Conservation (phyloP, 1,284 basidiomycete species). For the Cryptococcus sp. region DNA sequence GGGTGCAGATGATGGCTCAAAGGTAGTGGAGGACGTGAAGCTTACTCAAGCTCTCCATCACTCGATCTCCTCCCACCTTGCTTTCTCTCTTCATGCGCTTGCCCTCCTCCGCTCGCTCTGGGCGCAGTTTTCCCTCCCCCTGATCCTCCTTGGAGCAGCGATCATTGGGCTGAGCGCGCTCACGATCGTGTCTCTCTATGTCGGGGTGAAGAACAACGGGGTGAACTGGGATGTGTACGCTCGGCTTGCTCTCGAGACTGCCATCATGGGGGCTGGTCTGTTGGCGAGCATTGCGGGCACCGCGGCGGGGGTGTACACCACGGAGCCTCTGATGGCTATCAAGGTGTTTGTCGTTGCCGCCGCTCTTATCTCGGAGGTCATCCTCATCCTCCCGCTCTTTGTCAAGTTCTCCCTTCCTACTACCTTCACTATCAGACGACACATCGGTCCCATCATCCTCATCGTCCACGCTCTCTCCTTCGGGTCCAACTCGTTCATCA, state of each 20-base stretch:
- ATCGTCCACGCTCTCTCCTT: constrained; percentile 68
- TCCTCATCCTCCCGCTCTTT: constrained; percentile 34
- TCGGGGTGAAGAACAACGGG: constrained; percentile 41
- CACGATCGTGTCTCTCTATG: constrained; percentile 45
- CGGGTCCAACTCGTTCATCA: constrained; percentile 87
- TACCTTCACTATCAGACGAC: constrained; percentile 26
- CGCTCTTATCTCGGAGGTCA: constrained; percentile 37
- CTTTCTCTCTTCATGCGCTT: constrained; percentile 65
- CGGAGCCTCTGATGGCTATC: constrained; percentile 55
- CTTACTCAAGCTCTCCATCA: constrained; percentile 8
- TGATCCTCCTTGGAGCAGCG: constrained; percentile 65
- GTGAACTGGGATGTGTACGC: constrained; percentile 45
- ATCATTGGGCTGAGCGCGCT: constrained; percentile 49
- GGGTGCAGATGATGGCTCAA: no score
- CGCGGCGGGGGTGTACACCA: constrained; percentile 32
- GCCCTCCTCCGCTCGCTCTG: constrained; percentile 76
- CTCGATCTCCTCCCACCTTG: constrained; percentile 27
- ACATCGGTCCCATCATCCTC: constrained; percentile 56
- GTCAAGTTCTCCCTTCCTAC: constrained; percentile 13
- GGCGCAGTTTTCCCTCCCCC: constrained; percentile 83
- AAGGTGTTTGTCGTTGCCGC: constrained; percentile 22
- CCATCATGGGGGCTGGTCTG: constrained; percentile 20
- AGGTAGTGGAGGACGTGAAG: background rate
- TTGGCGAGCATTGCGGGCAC: constrained; percentile 33
- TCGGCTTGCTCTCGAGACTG: constrained; percentile 41